These are phyloP conservation scores for Curvularia verruculosa DNA, from an alignment of 2,329 filamentous ascomycete genomes.

Conservation along the genomic window DNA sequence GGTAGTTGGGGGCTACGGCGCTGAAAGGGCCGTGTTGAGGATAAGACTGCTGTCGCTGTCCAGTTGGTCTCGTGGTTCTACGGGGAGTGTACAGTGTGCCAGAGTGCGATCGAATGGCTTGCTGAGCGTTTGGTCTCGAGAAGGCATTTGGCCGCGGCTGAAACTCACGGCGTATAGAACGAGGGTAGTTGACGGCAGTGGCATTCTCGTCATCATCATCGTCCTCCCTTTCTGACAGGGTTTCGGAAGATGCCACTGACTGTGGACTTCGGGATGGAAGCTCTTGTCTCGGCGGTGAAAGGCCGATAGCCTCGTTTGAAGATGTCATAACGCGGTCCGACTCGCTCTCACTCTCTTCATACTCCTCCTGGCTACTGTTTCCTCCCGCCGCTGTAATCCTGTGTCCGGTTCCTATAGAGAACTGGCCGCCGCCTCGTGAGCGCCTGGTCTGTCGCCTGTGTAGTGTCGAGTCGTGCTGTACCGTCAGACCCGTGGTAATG, in stretches of 20 bases:
- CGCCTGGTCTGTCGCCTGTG: conserved; percentile 63
- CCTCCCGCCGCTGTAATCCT: conserved; percentile 54
- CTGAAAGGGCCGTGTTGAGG: conserved; percentile 65
- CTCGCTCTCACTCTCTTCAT: conserved; percentile 90
- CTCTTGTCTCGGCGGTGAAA: conserved; percentile 43
- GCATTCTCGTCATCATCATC: conserved; percentile 71
- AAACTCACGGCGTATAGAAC: conserved; percentile 64
- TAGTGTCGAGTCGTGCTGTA: conserved; percentile 68
- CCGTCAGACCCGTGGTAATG: conserved; percentile 82
- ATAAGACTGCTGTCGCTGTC: conserved; percentile 50
- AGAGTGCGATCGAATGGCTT: conserved; percentile 49
- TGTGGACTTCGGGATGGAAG: conserved; percentile 34
- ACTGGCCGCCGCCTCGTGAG: conserved; percentile 39
- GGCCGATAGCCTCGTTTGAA: conserved; percentile 64
- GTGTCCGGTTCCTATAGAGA: conserved; percentile 43
- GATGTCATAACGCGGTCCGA: conserved; percentile 74
- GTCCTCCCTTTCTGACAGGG: conserved; percentile 44
- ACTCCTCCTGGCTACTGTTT: conserved; percentile 92
- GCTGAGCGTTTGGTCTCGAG: conserved; percentile 72
- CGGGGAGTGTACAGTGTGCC: conserved; percentile 57
- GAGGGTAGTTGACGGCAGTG: conserved; percentile 74
- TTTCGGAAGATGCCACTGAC: conserved; percentile 47
- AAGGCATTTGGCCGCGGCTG: conserved; percentile 92
- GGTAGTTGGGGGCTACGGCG: conserved; percentile 75
- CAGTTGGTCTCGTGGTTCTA: conserved; percentile 37